Evolutionary conservation across 2,329 filamentous ascomycete species (phyloP).

Genomic region (Pseudocercospora ulei): DNA sequence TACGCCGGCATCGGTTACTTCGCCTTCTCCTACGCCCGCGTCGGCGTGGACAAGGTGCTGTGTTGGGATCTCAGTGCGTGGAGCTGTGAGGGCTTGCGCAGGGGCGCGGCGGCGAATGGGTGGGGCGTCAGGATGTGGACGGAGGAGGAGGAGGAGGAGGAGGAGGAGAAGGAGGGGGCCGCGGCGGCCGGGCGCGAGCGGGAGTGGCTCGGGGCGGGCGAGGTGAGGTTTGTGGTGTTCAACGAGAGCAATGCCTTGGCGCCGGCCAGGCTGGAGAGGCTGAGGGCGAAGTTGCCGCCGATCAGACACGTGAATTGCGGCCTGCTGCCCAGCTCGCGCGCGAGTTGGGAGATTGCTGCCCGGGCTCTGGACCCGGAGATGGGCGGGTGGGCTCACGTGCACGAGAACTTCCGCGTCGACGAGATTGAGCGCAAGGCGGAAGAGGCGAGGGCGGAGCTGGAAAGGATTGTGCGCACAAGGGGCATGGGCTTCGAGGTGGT

Average conservation of each 20-base stretch:
- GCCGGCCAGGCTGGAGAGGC: constrained; percentile 21
- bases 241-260: constrained; percentile 37
- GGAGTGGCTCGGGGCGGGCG: constrained; percentile 3
- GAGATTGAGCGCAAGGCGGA: constrained; percentile 40
- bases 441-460: constrained; percentile 35
- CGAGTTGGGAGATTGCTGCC: constrained; percentile 45
- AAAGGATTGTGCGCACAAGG: constrained; percentile 19
- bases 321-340: constrained; percentile 46
- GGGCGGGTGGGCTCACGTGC: constrained; percentile 52
- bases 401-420: constrained; percentile 49
- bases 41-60: constrained; percentile 59
- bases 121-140: constrained; percentile 29
- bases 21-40: constrained; percentile 66
- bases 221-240: constrained; percentile 35
- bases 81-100: constrained; percentile 40
- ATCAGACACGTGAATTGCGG: constrained; percentile 53
- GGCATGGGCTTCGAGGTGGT: constrained; percentile 9
- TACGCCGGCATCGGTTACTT: constrained; percentile 95
- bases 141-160: constrained; percentile 3
- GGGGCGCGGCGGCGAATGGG: constrained; percentile 37
- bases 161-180: constrained; percentile 1
- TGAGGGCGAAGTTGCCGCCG: constrained; percentile 29
- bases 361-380: constrained; percentile 38
- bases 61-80: constrained; percentile 77
- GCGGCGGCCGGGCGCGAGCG: constrained; percentile 10